Percentiles rank a stretch among this genome's conserved stretches.
These are phyloP conservation scores for Podospora fimiseda DNA, from an alignment of 495 filamentous ascomycete species.

Conservation along the genomic window DNA sequence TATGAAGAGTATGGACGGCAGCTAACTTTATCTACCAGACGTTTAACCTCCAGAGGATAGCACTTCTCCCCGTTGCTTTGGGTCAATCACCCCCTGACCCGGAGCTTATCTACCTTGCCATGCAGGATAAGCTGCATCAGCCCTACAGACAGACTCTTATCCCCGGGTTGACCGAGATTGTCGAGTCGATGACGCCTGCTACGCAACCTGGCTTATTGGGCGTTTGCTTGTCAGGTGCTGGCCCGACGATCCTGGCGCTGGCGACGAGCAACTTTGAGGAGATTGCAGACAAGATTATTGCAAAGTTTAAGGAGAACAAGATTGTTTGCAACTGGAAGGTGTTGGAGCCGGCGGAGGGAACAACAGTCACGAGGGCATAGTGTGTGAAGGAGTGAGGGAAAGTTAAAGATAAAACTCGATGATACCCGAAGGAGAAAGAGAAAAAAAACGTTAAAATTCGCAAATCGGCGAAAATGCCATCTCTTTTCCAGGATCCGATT, in stretches of 20 bases:
- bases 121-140: constrained; percentile 97
- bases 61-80: constrained; percentile 77
- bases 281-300: constrained; percentile 73
- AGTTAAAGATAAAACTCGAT: neutral
- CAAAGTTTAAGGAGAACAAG: constrained; percentile 48
- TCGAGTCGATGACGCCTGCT: constrained; percentile 75
- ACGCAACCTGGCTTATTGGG: constrained; percentile 83
- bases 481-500: too few relatives aligned
- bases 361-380: constrained; percentile 47
- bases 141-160: constrained; percentile 85
- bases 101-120: constrained; percentile 86
- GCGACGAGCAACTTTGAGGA: constrained; percentile 80
- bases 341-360: constrained; percentile 81
- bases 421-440: neutral
- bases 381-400: neutral
- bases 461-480: neutral
- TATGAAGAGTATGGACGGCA: neutral
- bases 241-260: constrained; percentile 87
- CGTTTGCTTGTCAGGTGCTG: constrained; percentile 88
- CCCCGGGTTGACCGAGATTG: constrained; percentile 83
- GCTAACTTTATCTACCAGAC: constrained; percentile 42
- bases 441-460: neutral
- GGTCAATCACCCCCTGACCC: constrained; percentile 85
- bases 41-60: constrained; percentile 90
- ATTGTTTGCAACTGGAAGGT: constrained; percentile 83